Conservation (phyloP, 2,329 filamentous ascomycete genomes). For the Myriosclerotinia curreyana region DNA sequence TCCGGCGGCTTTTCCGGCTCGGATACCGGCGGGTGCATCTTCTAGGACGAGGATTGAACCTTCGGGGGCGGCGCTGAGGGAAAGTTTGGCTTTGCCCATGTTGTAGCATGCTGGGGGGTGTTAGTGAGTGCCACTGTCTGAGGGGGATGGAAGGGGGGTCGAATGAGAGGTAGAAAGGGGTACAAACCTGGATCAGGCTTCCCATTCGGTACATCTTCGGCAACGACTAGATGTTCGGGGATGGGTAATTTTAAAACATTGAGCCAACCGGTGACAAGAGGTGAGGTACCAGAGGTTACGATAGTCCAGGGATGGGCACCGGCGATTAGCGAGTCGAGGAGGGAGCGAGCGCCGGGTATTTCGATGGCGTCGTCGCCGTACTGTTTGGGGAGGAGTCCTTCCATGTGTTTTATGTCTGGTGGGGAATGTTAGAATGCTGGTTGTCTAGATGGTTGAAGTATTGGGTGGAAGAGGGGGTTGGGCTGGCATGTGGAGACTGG, state of each 20-base stretch:
- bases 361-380: slow-evolving; percentile 78
- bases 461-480: neutral
- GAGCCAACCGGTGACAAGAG: slow-evolving; percentile 71
- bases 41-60: slow-evolving; percentile 59
- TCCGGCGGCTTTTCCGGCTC: slow-evolving; percentile 67
- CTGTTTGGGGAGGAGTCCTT: slow-evolving; percentile 71
- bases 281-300: slow-evolving; percentile 69
- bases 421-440: slow-evolving; percentile 12
- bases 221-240: slow-evolving; percentile 66
- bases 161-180: no score
- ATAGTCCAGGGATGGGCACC: slow-evolving; percentile 69
- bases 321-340: slow-evolving; percentile 65
- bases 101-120: slow-evolving; percentile 56
- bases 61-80: slow-evolving; percentile 39
- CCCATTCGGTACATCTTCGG: slow-evolving; percentile 70
- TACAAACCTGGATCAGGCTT: slow-evolving; percentile 64
- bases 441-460: neutral
- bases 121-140: neutral
- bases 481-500: neutral
- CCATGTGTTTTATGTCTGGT: slow-evolving; percentile 75
- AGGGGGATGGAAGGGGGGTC: fast-evolving
- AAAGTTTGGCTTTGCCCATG: slow-evolving; percentile 62
- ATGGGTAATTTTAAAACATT: slow-evolving; percentile 60
- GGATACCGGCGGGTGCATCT: slow-evolving; percentile 66
- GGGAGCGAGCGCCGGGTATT: slow-evolving; percentile 74